These are phyloP conservation scores for Elongisporangium prolatum DNA, from an alignment of 352 stramenopile species.

Conservation along the genomic window DNA sequence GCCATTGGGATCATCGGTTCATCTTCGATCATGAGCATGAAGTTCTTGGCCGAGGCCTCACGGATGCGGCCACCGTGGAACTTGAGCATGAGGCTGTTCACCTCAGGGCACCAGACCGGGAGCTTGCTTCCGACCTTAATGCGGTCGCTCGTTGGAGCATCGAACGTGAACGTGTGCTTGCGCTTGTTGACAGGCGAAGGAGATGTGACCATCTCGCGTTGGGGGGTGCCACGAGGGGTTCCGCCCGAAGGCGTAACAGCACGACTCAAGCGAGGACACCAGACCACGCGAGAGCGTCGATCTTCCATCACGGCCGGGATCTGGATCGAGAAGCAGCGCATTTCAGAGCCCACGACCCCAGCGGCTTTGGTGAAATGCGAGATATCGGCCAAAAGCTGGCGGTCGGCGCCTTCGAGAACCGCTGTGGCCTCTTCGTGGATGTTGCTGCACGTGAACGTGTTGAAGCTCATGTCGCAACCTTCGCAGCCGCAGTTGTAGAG, in stretches of 20 bases:
- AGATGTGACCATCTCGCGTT: constrained; percentile 58
- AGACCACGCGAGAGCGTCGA: constrained; percentile 72
- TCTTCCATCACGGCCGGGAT: constrained; percentile 83
- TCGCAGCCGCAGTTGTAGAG: constrained; percentile 85
- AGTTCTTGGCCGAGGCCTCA: constrained; percentile 88
- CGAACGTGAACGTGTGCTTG: constrained; percentile 75
- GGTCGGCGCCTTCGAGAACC: constrained; percentile 47
- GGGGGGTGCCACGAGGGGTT: constrained; percentile 49
- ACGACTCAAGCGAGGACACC: constrained; percentile 74
- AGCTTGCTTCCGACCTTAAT: constrained; percentile 83
- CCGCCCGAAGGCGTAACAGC: constrained; percentile 50
- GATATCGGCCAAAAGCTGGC: constrained; percentile 81
- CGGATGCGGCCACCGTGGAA: constrained; percentile 84
- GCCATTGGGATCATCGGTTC: constrained; percentile 24
- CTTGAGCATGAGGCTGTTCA: constrained; percentile 87
- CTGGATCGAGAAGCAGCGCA: constrained; percentile 77
- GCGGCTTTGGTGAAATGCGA: constrained; percentile 81
- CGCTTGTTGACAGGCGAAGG: constrained; percentile 62
- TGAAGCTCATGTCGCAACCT: constrained; percentile 83
- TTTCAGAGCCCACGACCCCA: constrained; percentile 67
- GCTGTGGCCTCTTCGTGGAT: constrained; percentile 41
- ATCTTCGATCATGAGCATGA: constrained; percentile 83
- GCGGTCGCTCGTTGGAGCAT: constrained; percentile 58
- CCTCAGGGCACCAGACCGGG: constrained; percentile 81
- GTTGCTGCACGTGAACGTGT: constrained; percentile 81